Evolutionary conservation across 2,329 filamentous ascomycete genomes (phyloP).

Genomic region (Fusarium buharicum): DNA sequence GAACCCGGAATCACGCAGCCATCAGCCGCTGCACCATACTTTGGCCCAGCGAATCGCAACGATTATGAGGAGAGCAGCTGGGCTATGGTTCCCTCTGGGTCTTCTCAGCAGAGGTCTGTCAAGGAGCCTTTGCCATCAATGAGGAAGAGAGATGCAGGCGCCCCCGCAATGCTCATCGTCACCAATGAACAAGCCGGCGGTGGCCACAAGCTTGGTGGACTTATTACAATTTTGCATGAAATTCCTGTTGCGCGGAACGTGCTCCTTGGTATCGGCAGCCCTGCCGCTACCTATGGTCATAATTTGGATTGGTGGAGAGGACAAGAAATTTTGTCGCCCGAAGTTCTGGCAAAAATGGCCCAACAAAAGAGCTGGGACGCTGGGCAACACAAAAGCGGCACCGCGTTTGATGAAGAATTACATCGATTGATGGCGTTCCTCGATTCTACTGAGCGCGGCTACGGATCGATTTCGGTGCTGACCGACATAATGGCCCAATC

Average conservation of each 20-base stretch:
- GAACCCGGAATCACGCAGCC: slow-evolving; percentile 61
- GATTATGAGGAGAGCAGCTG: slow-evolving; percentile 67
- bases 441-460: slow-evolving; percentile 68
- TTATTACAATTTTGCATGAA: slow-evolving; percentile 68
- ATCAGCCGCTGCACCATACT: slow-evolving; percentile 56
- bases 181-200: slow-evolving; percentile 47
- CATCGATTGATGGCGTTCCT: slow-evolving; percentile 73
- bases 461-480: slow-evolving; percentile 65
- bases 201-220: slow-evolving; percentile 60
- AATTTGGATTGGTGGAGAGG: slow-evolving; percentile 72
- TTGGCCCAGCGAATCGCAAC: slow-evolving; percentile 68
- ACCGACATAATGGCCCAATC: slow-evolving; percentile 50
- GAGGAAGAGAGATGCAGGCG: slow-evolving; percentile 54
- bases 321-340: slow-evolving; percentile 58
- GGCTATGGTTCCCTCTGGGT: slow-evolving; percentile 64
- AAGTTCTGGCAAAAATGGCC: slow-evolving; percentile 50
- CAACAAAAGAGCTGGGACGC: slow-evolving; percentile 48
- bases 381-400: slow-evolving; percentile 38
- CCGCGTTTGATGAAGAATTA: slow-evolving; percentile 62
- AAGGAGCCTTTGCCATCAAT: slow-evolving; percentile 51
- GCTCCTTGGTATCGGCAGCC: slow-evolving; percentile 57
- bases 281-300: slow-evolving; percentile 62
- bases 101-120: slow-evolving; percentile 38
- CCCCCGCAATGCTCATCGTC: slow-evolving; percentile 63
- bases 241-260: slow-evolving; percentile 69